Evolutionary conservation across 2,329 filamentous ascomycete species (phyloP).

Genomic region (Arthrobotrys megalospora): DNA sequence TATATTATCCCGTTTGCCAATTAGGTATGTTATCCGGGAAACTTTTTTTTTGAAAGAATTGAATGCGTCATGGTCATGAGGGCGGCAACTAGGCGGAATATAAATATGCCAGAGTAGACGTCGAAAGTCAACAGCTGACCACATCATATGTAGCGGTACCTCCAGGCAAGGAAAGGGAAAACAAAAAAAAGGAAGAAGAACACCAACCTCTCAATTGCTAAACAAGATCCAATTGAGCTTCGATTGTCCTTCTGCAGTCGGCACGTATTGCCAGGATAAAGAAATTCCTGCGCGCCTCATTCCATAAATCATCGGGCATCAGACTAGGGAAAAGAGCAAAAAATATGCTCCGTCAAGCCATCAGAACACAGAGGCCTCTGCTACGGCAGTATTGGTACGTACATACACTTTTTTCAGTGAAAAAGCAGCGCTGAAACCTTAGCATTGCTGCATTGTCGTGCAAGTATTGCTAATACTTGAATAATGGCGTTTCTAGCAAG

Average conservation of each 20-base stretch:
- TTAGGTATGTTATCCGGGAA: conserved; percentile 44
- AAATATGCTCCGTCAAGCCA: conserved; percentile 57
- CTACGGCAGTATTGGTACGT: conserved; percentile 51
- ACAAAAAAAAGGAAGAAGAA: conserved; percentile 1
- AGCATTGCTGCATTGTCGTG: conserved; percentile 27
- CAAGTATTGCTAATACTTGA: conserved; percentile 30
- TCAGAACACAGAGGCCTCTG: conserved; percentile 48
- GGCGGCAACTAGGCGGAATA: conserved; percentile 2
- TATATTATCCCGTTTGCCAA: conserved; percentile 6
- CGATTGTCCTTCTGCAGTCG: conserved; percentile 22
- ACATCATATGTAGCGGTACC: neutral
- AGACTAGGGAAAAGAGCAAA: conserved; percentile 1
- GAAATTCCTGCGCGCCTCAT: conserved; percentile 41
- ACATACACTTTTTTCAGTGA: neutral
- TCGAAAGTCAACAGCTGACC: conserved; percentile 8
- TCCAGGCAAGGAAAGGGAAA: neutral
- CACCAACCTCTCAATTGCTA: conserved; percentile 17
- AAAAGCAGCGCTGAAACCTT: neutral
- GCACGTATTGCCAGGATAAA: conserved; percentile 12
- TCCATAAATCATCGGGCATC: conserved; percentile 43
- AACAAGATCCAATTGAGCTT: conserved; percentile 1
- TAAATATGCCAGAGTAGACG: conserved; percentile 22
- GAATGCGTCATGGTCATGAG: conserved; percentile 13
- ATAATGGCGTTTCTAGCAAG: conserved; percentile 35
- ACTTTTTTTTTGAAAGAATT: neutral